Base-by-base conservation (phyloP, 208 protist species). In the Trypanosoma congolense region DNA sequence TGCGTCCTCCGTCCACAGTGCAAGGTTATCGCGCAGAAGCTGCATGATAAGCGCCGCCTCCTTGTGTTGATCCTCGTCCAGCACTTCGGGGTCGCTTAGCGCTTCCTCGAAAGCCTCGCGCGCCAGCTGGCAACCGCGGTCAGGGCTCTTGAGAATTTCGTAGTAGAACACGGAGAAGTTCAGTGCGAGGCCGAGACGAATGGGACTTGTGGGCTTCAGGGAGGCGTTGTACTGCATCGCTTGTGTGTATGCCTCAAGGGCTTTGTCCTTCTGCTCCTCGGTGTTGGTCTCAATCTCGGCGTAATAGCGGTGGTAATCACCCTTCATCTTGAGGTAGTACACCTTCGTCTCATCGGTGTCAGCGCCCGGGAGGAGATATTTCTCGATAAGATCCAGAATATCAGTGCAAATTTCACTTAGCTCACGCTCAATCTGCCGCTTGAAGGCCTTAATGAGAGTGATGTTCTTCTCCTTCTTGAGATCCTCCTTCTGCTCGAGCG, bases 141-240 rank as follows among this genome's bases (percentile, higher is more conserved):
- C 96, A 29, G 96, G 96, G 41, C 80, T 85, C 62, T 98, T 98
- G 18, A 99, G 71, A 68, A 99, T 99, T 80, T 99, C 98, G 78
- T 99, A 99, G 75, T 99, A 99, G 77, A 99, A 99, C 31, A 99
- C 98, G 38, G 97, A 98, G 77, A 99, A 99, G 91, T 99, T 99
- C 22, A 99, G 91, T 12, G 97, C 98, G 35, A 99, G 96, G 55
- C 98, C 97, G 24, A 99, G 93, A 56, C 98, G 94, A 67, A 99
- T 98, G 33, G 98, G 98, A 65, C 98, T 91, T 22, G 98, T 90
- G 2, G 82, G 73, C 73, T 92, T 87, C 51, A 95, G 75, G 30
- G 85, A 75, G 36, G 54, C n/a, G 44, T 79, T 89, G 69, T 73
- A 87, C 80, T 93, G 66, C 30, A 77, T 75, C 8, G 86, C 90